Conservation (phyloP, 345 rosid species). For the Hirschfeldia incana region DNA sequence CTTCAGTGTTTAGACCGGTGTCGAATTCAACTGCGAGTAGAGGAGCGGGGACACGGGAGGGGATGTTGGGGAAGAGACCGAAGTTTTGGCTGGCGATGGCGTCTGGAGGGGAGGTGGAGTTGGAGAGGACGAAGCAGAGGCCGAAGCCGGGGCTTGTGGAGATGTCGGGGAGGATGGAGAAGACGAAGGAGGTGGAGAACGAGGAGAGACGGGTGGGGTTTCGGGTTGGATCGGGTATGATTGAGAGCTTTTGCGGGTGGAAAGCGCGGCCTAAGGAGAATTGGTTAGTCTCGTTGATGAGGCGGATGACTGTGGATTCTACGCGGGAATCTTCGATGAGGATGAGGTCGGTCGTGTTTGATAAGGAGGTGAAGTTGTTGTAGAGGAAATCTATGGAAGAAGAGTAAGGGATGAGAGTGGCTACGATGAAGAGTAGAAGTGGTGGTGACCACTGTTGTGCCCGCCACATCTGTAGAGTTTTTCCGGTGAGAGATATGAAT, state of each 20-base stretch:
- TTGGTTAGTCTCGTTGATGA: conserved; percentile 64
- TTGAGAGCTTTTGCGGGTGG: conserved; percentile 51
- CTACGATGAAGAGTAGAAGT: conserved; percentile 13
- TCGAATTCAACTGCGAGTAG: conserved; percentile 82
- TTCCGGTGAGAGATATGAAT: conserved; percentile 10
- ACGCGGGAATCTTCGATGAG: conserved; percentile 61
- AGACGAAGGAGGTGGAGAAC: conserved; percentile 66
- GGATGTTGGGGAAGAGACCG: conserved; percentile 61
- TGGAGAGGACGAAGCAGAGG: conserved; percentile 80
- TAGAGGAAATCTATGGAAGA: conserved; percentile 59
- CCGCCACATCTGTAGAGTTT: conserved; percentile 19
- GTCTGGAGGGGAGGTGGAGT: conserved; percentile 67
- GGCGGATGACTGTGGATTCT: conserved; percentile 58
- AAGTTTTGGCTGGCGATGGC: conserved; percentile 75
- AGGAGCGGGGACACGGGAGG: conserved; percentile 47
- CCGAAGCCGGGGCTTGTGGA: conserved; percentile 79
- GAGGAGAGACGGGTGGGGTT: conserved; percentile 59
- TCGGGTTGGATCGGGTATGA: conserved; percentile 41
- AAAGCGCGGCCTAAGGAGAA: conserved; percentile 63
- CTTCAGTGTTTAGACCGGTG: conserved; percentile 63
- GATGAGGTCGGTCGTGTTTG: conserved; percentile 48
- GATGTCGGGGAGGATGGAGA: conserved; percentile 49
- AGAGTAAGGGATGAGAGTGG: conserved; percentile 22
- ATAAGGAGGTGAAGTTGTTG: conserved; percentile 55
- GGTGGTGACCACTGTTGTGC: background rate